These are phyloP conservation scores for Lichtheimia corymbifera DNA, from an alignment of 371 early-diverging fungal species.

Conservation along the genomic window DNA sequence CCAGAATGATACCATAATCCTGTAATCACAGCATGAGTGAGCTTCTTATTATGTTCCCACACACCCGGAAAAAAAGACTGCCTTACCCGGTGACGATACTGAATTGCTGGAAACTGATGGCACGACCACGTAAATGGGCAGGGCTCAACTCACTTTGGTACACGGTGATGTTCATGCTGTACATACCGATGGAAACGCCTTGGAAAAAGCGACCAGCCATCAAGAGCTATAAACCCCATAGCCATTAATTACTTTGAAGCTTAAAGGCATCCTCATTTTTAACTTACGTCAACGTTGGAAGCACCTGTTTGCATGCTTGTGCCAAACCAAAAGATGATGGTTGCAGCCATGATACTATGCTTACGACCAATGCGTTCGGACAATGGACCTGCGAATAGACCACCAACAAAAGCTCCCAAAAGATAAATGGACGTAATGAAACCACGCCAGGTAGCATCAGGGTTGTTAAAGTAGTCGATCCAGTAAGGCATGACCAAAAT, in stretches of 20 bases:
- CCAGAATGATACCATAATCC: conserved; percentile 50
- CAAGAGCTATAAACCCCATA: conserved; percentile 18
- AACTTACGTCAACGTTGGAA: conserved; percentile 18
- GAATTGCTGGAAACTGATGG: conserved; percentile 23
- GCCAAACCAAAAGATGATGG: conserved; percentile 33
- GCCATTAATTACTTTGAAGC: background rate
- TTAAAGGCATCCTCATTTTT: background rate
- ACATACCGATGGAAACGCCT: conserved; percentile 41
- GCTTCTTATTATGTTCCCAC: too few relatives aligned
- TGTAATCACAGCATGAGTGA: conserved; percentile 4
- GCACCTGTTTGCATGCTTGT: conserved; percentile 32
- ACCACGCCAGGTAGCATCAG: conserved; percentile 29
- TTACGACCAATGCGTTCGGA: conserved; percentile 39
- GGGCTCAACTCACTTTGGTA: conserved; percentile 40
- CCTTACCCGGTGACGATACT: conserved; percentile 24
- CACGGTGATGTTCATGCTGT: conserved; percentile 35
- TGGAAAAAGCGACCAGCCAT: conserved; percentile 46
- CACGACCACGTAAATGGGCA: conserved; percentile 22
- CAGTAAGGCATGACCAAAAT: conserved; percentile 42
- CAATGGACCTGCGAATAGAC: conserved; percentile 36
- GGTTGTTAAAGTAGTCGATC: conserved; percentile 30
- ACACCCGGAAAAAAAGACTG: background rate
- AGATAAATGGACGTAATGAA: conserved; percentile 37
- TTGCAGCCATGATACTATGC: conserved; percentile 33
- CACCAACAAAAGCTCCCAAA: conserved; percentile 41